phyloP scores from a whole-genome alignment of 1,284 basidiomycete genomes.

The Sporisorium graminicola region DNA sequence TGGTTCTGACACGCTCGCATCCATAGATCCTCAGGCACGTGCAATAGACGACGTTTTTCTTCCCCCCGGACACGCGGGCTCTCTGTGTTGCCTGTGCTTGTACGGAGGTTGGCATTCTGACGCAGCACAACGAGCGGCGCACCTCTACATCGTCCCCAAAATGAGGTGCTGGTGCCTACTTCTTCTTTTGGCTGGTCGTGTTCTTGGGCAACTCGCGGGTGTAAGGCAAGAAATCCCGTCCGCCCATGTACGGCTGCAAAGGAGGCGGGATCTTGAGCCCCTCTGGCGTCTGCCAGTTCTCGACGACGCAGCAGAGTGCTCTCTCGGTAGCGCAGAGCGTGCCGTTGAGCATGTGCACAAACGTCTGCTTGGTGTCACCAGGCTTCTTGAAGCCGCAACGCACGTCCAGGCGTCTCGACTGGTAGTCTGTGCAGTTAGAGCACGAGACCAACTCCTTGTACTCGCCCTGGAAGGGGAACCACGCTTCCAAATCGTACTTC shows the following conservation, averaged over 20 bases:
- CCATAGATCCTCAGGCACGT: not conserved
- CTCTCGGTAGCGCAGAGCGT: slow-evolving; percentile 97
- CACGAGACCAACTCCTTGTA: slow-evolving; percentile 83
- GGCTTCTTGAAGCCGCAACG: slow-evolving; percentile 68
- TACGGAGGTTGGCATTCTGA: not conserved
- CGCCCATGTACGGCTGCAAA: slow-evolving; percentile 94
- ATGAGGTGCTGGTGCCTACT: slow-evolving; percentile 60
- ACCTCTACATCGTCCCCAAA: not conserved
- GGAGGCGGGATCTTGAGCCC: slow-evolving; percentile 89
- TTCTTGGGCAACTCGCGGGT: slow-evolving; percentile 84
- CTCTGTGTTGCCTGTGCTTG: not conserved
- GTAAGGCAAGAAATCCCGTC: slow-evolving; percentile 91
- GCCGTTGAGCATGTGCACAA: slow-evolving; percentile 73
- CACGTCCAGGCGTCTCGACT: slow-evolving; percentile 66
- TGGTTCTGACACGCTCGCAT: slow-evolving; percentile 31
- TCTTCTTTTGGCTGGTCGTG: slow-evolving; percentile 75
- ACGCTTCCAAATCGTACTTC: slow-evolving; percentile 98
- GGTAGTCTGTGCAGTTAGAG: slow-evolving; percentile 73
- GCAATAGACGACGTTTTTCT: slow-evolving; percentile 2
- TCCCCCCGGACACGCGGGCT: not conserved
- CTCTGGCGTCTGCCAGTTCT: slow-evolving; percentile 97
- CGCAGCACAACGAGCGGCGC: too few species aligned
- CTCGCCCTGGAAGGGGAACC: slow-evolving; percentile 97
- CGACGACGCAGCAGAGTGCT: slow-evolving; percentile 95
- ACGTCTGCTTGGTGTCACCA: slow-evolving; percentile 68